Percentiles rank a stretch among this genome's conserved stretches.
Evolutionary conservation across 225 moss, liverwort and hornwort species (phyloP).

Genomic region (Antitrichia curtipendula): DNA sequence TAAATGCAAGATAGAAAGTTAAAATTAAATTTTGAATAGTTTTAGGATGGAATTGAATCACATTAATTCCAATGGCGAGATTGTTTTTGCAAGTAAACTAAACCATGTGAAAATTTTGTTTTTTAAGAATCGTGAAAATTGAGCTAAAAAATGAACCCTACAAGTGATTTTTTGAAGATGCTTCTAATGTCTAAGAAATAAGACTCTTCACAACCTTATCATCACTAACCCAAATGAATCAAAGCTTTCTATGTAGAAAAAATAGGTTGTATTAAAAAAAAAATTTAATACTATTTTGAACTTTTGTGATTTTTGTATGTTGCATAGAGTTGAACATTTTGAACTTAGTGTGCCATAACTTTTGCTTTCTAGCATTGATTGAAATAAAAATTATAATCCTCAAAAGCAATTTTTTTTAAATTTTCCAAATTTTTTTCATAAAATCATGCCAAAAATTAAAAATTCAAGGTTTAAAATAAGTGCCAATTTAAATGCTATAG

Average conservation of each 20-base stretch:
- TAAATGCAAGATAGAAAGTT: not conserved
- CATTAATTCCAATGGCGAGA: rapidly evolving
- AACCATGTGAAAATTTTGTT: not conserved
- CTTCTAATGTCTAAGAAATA: not conserved
- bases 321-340: not conserved
- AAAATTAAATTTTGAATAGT: not conserved
- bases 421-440: rapidly evolving
- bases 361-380: rapidly evolving
- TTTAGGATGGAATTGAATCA: not conserved
- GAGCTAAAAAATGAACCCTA: not conserved
- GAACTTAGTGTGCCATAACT: rapidly evolving
- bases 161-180: not conserved
- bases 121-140: not conserved
- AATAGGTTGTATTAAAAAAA: not conserved
- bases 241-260: not conserved
- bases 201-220: not conserved
- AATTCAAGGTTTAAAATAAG: not conserved
- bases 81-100: not conserved
- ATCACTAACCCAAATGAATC: not conserved
- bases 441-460: not conserved
- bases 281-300: not conserved
- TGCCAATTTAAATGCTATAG: not conserved
- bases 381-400: too few species aligned
- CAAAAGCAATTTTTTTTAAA: not conserved
- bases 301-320: not conserved